Evolutionary conservation across 352 stramenopile genomes (phyloP), one percentile per base, ranked within the genome.

Genomic region (Phytophthora uliginosa): DNA sequence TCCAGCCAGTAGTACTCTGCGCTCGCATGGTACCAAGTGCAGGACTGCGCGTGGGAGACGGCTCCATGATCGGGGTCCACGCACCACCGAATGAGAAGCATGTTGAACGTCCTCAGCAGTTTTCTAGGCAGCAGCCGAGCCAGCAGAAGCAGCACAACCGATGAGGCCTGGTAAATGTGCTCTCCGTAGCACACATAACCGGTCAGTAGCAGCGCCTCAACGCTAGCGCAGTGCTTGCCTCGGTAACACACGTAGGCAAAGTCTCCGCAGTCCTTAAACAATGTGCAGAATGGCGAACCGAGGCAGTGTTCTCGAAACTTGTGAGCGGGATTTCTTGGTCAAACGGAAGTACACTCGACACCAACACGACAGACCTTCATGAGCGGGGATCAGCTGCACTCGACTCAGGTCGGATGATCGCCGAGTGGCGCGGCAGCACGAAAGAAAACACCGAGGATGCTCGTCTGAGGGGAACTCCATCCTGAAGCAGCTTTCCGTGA

Each of bases 261-360:
- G 18, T 76, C 69, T 4, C 64, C 69, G n/a, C 69, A 76, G 34
- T 76, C 63, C 34, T 76, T 73, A 12, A 65, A 62, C 42, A 72
- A 33, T 17, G 20, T 65, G 17, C 54, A 66, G 45, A 74, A 74
- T 18, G 67, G 60, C 2, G 53, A 60, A 4, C 60, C 60, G 7
- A 74, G 38, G 45, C 67, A 74, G 15, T 74, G 45, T 47, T 69
- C 34, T 74, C 67, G 36, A 74, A 74, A 1, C 54, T 65, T 7
- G 67, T 71, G 9, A 74, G 51, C 26, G 38, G 48, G 5, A 22
- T 3, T 0, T 38, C 15, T 0, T 56, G 36, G 2, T 56, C 26
- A 18, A 24, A 20, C n/a, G 40, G 40, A 22, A 22, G 15, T 18
- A 54, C 20, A n/a, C 47, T 54, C 9, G 47, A 54, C 22, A 54